Evolutionary conservation across 176 grass and related monocot genomes (phyloP).

Genomic region (Avena insularis): DNA sequence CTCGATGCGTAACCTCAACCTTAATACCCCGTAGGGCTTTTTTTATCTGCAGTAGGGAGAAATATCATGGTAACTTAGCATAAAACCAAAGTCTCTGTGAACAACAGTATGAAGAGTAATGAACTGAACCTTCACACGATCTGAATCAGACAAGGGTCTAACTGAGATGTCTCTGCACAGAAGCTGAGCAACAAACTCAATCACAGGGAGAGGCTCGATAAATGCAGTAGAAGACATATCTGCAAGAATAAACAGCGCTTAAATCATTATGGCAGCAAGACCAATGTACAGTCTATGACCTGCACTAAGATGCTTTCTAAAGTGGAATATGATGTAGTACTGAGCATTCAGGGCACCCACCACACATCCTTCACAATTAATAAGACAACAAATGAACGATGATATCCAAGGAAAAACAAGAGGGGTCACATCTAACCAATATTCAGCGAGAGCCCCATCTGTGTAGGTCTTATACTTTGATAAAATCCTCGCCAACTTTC

Average conservation of each 20-base stretch:
- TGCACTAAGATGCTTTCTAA: neutral
- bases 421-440: conserved; percentile 60
- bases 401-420: neutral
- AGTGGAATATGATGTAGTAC: conserved; percentile 16
- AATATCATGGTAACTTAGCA: conserved; percentile 32
- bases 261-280: conserved; percentile 17
- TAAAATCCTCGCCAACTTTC: conserved; percentile 97
- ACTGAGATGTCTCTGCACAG: conserved; percentile 86
- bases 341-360: neutral
- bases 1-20: conserved; percentile 90
- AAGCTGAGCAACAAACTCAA: conserved; percentile 92
- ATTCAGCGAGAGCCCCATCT: conserved; percentile 95
- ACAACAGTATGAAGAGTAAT: neutral
- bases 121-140: conserved; percentile 84
- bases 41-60: conserved; percentile 64
- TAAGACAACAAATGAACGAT: conserved; percentile 3
- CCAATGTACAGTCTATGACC: neutral
- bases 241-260: conserved; percentile 42
- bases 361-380: conserved; percentile 16
- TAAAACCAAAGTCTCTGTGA: neutral
- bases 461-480: conserved; percentile 91
- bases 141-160: conserved; percentile 86
- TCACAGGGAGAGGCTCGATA: conserved; percentile 84
- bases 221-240: conserved; percentile 97
- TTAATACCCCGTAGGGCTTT: conserved; percentile 90